Base-by-base conservation (phyloP, 2,329 filamentous ascomycete species). In the Colletotrichum destructivum region DNA sequence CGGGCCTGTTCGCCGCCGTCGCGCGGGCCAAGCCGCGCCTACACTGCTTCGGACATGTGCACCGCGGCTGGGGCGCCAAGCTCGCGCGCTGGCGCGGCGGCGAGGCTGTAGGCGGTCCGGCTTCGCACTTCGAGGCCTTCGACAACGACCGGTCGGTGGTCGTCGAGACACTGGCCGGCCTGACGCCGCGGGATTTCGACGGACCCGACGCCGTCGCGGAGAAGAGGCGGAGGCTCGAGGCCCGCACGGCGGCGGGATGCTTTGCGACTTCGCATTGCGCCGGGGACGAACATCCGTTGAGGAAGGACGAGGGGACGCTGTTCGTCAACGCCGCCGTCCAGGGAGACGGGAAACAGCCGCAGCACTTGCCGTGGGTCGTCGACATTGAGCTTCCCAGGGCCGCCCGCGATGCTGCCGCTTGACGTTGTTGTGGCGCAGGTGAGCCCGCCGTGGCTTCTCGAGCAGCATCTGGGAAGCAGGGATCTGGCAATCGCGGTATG, bases 281-380 rank as follows among this genome's bases (percentile, higher is more conserved):
- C 1, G 73, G 77, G 7, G 75, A 79, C 67, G 56, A 71, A 21
- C 73, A 79, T 55, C 75, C 75, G 0, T 21, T 84, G 1, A 40
- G 75, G 23, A 54, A 44, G 8, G 85, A 84, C 2, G 78, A 79
- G 42, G 82, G 89, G 69, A 90, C 88, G 0, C 76, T 89, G 5
- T 88, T 90, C 74, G 82, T 90, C 11, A 90, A 90, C 76, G 88
- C 87, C 1, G 81, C 88, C 0, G 84, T 90, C 26, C 75, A 85
- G 74, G 81, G 73, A 3, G 26, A 87, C 86, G 75, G 92, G 83
- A 68, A 89, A 85, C 40, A 35, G 2, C 54, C 56, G 18, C 44
- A 38, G 44, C 49, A 62, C 35, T 57, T 65, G 12, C 46, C 56
- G 11, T 70, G 31, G 69, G 26, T 69, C 15, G n/a, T 72, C n/a